Base-by-base conservation (phyloP, 495 filamentous ascomycete species). In the Annulohypoxylon moriforme region DNA sequence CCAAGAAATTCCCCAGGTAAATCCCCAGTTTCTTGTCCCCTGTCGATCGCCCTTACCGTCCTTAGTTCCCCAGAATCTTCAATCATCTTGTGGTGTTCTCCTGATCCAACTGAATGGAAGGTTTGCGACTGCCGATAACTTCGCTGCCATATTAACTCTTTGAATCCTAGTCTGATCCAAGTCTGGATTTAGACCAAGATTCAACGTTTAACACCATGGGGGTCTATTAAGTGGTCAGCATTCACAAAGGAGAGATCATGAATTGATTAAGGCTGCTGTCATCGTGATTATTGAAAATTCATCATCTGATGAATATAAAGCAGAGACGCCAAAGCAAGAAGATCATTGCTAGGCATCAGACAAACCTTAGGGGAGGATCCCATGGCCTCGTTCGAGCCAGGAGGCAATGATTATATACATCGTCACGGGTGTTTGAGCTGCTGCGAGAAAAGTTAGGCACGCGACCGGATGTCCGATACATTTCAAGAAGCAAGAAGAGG, bases 21-120 rank as follows among this genome's bases (percentile, higher is more conserved):
- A 40, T 34, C 67, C 50, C 42, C 50, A 62, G 40, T 22, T 22
- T 47, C 44, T 61, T 33, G 60, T 68, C 22, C 70, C 70, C 70
- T 68, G 64, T 55, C 33, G 52, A 73, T 73, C 64, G 50, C 57
- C 64, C n/a, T n/a, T n/a, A n/a, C n/a, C n/a, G n/a, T n/a, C 25
- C 25, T 57, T 57, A 47, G 16, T 52, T 68, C 69, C 55, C 64
- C 60, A 55, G 36, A 50, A 64, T 60, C 44, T 46, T 58, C 60
- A 33, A 31, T 24, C n/a, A 44, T 44, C 40, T 18, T 44, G 20
- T 44, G 4, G 16, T n/a, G 40, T 29, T 13, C 38, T 44, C 27
- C 34, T 40, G 52, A 49, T 58, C 60, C 55, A 36, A 29, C 40
- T 18, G 57, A 47, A 58, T 11, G 31, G 29, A 56, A 68, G 4